Evolutionary conservation across 345 rosid species (phyloP).

Genomic region (Dipteronia sinensis): DNA sequence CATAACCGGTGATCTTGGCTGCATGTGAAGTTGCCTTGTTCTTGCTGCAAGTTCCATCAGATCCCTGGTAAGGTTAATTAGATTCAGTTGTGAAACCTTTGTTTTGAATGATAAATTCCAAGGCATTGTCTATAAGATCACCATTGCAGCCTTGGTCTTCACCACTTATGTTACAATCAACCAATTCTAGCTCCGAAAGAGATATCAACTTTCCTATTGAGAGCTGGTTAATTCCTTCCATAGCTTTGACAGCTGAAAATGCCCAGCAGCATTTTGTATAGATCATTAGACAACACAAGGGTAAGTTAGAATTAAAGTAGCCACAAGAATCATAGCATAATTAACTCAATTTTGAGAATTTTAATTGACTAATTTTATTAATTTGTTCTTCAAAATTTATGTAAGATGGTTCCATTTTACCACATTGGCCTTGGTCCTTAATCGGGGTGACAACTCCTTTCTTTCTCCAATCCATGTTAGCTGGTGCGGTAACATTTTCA

Average conservation of each 20-base stretch:
- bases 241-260: slow-evolving; percentile 22
- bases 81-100: slow-evolving; percentile 28
- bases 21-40: too few relatives aligned
- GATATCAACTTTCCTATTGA: slow-evolving; percentile 22
- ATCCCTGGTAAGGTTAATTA: slow-evolving; percentile 28
- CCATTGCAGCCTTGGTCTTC: slow-evolving; percentile 35
- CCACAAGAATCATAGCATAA: not conserved
- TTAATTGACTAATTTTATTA: not conserved
- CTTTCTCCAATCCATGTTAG: slow-evolving; percentile 31
- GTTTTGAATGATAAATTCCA: slow-evolving; percentile 29
- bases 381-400: not conserved
- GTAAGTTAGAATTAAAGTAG: too few relatives aligned
- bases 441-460: slow-evolving; percentile 34
- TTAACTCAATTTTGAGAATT: not conserved
- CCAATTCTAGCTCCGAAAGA: slow-evolving; percentile 34
- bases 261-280: slow-evolving; percentile 27
- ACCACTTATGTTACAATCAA: slow-evolving; percentile 31
- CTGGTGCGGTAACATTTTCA: slow-evolving; percentile 16
- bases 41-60: slow-evolving; percentile 23
- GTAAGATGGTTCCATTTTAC: slow-evolving; percentile 9
- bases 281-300: too few relatives aligned
- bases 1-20: slow-evolving; percentile 22
- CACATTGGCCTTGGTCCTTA: slow-evolving; percentile 38
- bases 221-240: slow-evolving; percentile 17
- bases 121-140: slow-evolving; percentile 35